Base-by-base conservation (phyloP, 1,139 yeast genomes). In the Taphrina flavorubra region DNA sequence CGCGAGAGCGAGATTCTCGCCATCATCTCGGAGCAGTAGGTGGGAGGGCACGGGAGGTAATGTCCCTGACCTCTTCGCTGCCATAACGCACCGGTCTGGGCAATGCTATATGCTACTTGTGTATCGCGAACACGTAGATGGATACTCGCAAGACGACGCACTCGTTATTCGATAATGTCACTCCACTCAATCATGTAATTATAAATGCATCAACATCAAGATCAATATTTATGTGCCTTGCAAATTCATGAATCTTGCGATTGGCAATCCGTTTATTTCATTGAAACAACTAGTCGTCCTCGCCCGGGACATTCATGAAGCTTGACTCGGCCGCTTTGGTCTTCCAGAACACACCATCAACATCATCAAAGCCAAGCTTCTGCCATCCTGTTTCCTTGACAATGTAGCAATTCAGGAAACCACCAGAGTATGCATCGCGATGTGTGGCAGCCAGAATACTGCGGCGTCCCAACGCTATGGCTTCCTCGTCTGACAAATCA, bases 371-470 rank as follows among this genome's bases (percentile, higher is more conserved):
- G 72, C 99, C 99, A 77, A 94, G 97, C 81, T 86, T 94, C 51
- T 85, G 84, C 99, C 99, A 95, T 65, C 99, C 99, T 67, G 85
- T 79, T 80, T 91, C 97, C 56, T 95, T 89, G 70, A 94, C 94
- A 77, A 94, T 99, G 79, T 88, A 94, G 39, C 71, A 82, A 79
- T 94, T 94, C 73, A 92, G 87, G 0, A 97, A 89, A 75, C 99
- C 99, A 83, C 99, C 99, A 69, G 98, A 92, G 81, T 84, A 95
- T 13, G 99, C 99, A 79, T 94, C 99, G 83, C 99, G 88, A 78
- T 94, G 99, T 49, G 98, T 89, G 67, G 99, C 99, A 55, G 99
- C 99, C 74, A 94, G 84, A 76, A 94, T 94, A 70, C 97, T 88
- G 80, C 99, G 87, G 81, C 92, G 92, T 73, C 99, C 99, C 73